A percentile compares a stretch with the other conserved stretches of the same genome.
These are phyloP conservation scores for Botryotinia convoluta DNA, from an alignment of 2,329 filamentous ascomycete species.

Conservation along the genomic window DNA sequence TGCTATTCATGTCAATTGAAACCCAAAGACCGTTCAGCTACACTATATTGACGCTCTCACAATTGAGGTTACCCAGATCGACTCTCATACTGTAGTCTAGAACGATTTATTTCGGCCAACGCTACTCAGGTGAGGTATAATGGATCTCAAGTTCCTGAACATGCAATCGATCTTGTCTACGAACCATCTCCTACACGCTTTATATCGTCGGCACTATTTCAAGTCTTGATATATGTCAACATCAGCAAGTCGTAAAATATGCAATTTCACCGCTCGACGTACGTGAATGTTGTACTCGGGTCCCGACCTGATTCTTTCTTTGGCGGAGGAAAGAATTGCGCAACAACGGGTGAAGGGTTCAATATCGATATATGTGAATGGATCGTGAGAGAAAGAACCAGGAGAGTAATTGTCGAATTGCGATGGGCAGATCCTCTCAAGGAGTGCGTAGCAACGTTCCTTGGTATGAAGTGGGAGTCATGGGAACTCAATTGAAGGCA, in stretches of 20 bases:
- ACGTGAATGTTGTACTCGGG: neutral
- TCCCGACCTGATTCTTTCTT: neutral
- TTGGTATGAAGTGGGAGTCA: neutral
- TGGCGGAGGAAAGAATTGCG: no score
- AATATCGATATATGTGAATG: neutral
- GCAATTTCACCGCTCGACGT: neutral
- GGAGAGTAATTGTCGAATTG: neutral
- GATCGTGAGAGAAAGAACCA: neutral
- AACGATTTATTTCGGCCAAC: neutral
- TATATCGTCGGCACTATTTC: neutral
- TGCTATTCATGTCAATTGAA: neutral
- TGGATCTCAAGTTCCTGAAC: no score
- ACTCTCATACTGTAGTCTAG: no score
- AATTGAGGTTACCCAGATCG: neutral
- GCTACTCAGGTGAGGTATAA: no score
- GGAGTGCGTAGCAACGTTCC: neutral
- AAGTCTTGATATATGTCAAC: no score
- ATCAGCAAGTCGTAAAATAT: no score
- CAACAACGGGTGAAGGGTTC: neutral
- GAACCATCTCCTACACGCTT: neutral
- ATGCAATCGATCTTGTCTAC: neutral
- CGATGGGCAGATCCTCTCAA: neutral
- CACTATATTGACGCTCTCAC: no score
- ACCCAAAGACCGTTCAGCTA: neutral
- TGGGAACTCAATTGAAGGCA: neutral